Percentiles rank a stretch among this genome's conserved stretches.
These are phyloP conservation scores for Pythium phragmitis DNA, from an alignment of 352 stramenopile species.

Conservation along the genomic window DNA sequence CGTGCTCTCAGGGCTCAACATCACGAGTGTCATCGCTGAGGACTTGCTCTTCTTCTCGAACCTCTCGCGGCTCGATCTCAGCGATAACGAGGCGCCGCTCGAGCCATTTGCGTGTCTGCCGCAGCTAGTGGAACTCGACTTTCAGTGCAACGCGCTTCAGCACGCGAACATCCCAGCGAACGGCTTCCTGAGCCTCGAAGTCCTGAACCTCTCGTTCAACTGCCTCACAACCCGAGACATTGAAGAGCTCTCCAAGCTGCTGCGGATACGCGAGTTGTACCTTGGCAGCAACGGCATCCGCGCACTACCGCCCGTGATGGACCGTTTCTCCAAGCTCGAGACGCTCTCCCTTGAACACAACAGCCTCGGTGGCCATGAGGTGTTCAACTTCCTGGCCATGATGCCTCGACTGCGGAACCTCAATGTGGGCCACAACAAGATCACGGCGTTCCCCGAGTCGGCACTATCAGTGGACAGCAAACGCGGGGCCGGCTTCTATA, in stretches of 20 bases:
- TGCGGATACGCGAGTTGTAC: conserved; percentile 79
- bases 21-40: conserved; percentile 61
- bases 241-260: conserved; percentile 66
- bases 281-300: conserved; percentile 71
- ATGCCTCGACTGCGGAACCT: conserved; percentile 66
- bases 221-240: conserved; percentile 61
- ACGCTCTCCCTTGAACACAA: conserved; percentile 81
- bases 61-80: conserved; percentile 72
- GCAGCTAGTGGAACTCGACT: conserved; percentile 66
- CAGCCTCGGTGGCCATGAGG: conserved; percentile 55
- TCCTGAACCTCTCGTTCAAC: conserved; percentile 82
- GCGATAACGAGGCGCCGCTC: conserved; percentile 75
- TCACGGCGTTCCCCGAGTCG: conserved; percentile 69
- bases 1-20: conserved; percentile 57
- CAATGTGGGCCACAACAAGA: conserved; percentile 81
- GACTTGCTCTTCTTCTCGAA: conserved; percentile 81
- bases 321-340: conserved; percentile 71
- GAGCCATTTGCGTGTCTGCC: conserved; percentile 68
- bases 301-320: conserved; percentile 71
- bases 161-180: conserved; percentile 39
- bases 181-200: conserved; percentile 68
- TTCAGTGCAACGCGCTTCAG: conserved; percentile 77
- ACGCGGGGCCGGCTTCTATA: conserved; percentile 58
- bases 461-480: conserved; percentile 60
- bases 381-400: conserved; percentile 73